Evolutionary conservation across 2,329 filamentous ascomycete species (phyloP), one percentile per base, ranked within the genome.

Genomic region (Colletotrichum lupini): DNA sequence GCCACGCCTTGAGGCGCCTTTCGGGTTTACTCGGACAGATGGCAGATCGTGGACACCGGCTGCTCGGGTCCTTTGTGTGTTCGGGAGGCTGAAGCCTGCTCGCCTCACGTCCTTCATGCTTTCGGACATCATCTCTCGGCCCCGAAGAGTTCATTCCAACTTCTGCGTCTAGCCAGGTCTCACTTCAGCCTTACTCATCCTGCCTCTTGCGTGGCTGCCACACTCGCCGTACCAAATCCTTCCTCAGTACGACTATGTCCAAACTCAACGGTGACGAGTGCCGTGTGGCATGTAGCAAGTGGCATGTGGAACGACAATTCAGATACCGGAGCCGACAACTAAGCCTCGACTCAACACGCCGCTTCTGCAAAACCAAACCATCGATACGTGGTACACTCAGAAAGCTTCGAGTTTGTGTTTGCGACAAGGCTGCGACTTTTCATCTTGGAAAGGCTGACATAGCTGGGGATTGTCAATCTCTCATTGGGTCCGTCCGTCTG

Each of bases 161-260:
- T 53, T 37, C 57, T 37, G 65, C 49, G 49, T 53, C 57, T 22
- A 12, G 22, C 57, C 22, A 57, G 35, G 68, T 62, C 64, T 72
- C 49, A 68, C 35, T 62, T 58, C 64, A 68, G 64, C 68, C 68
- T 72, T 68, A 62, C 35, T 58, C 49, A 57, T 53, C 62, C 57
- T 32, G 16, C 49, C 49, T 16, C 57, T 49, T 72, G 64, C 49
- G 68, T 53, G 64, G 68, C 64, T 72, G 68, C 52, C 64, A 62
- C 68, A 68, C 22, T 57, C 49, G 22, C 57, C 28, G 57, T 22
- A 62, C 26, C 52, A 68, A 62, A 52, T 46, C 56, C 67, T 35
- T 26, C 5, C 26, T 60, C 16, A 16, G 32, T 56, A 55, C 32
- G 12, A 49, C 35, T 24, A n/a, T 16, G 26, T 57, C 24, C 53